phyloP scores from a whole-genome alignment of 148 eudicot genomes.

The Camellia lanceoleosa region DNA sequence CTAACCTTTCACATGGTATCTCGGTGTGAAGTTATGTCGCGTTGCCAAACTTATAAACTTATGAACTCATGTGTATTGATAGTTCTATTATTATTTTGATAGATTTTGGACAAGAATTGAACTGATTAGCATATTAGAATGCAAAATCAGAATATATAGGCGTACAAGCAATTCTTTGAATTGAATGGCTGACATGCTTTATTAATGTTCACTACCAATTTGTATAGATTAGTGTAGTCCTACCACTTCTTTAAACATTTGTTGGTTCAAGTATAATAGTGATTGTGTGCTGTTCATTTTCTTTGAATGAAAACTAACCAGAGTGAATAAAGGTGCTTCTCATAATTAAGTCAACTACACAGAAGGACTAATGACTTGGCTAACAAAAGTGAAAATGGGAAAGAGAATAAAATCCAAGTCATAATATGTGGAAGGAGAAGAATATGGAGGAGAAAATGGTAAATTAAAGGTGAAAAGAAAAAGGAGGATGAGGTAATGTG shows the following conservation, averaged over 20 bases:
- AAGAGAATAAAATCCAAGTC: neutral
- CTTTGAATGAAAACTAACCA: neutral
- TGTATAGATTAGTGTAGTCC: too few relatives aligned
- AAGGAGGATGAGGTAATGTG: neutral
- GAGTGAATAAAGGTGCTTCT: neutral
- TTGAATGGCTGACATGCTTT: too few relatives aligned
- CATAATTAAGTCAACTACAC: neutral
- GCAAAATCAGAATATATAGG: neutral
- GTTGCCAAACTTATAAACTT: too few relatives aligned
- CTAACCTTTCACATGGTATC: too few relatives aligned
- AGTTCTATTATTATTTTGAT: neutral
- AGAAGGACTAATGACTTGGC: neutral
- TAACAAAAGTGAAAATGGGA: neutral
- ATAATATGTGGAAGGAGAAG: neutral
- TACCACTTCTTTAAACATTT: too few relatives aligned
- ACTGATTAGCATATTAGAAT: neutral
- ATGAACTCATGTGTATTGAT: neutral
- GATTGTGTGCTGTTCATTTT: too few relatives aligned
- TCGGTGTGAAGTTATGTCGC: too few relatives aligned
- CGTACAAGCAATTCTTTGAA: too few relatives aligned
- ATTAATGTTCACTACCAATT: too few relatives aligned
- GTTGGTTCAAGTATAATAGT: too few relatives aligned
- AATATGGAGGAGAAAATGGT: neutral
- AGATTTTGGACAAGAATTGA: neutral
- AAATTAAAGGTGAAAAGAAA: neutral